Base-by-base conservation (phyloP, 139 green algal species). In the Edaphochlamys debaryana region DNA sequence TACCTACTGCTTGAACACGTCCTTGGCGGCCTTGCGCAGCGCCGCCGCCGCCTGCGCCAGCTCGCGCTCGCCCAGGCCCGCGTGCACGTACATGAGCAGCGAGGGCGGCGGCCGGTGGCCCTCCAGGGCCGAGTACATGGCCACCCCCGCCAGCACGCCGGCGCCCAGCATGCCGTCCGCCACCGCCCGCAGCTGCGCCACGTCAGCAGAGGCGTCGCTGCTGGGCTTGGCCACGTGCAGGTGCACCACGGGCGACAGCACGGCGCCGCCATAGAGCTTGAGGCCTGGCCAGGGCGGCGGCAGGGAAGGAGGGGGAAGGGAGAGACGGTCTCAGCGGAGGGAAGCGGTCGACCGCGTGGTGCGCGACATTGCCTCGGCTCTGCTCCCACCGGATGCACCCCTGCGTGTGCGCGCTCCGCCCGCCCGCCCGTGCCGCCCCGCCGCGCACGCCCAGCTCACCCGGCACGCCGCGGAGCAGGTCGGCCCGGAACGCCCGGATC, bases 181-280 rank as follows among this genome's bases (percentile, higher is more conserved):
- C 11, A 89, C 56, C 19, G 29, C 19, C 29, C 50, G 50, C 48
- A 85, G 69, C 71, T 50, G 34, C 36, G 42, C 25, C 5, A 15
- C 25, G 45, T 80, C 87, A 0, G 73, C 63, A 4, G 9, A 6
- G 25, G 27, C 7, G 45, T 56, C 20, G 50, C 66, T 37, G 36
- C 37, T 69, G 66, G 79, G 67, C 19, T 86, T 70, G 38, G 69
- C 78, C n/a, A 96, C 85, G 25, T 81, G 69, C 52, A 96, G 62
- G 84, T 96, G 93, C 20, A 96, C 70, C 23, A 95, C 25, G 9
- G 93, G 92, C 9, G 92, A 93, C 17, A 79, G 64, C 29, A 71
- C 71, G 32, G 78, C 66, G 25, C 69, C 56, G 48, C 78, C 66
- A 48, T 66, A 82, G n/a, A 95, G 85, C 66, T 75, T 45, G n/a